Evolutionary conservation across 2,329 filamentous ascomycete genomes (phyloP).

Genomic region (Fusarium zealandicum): DNA sequence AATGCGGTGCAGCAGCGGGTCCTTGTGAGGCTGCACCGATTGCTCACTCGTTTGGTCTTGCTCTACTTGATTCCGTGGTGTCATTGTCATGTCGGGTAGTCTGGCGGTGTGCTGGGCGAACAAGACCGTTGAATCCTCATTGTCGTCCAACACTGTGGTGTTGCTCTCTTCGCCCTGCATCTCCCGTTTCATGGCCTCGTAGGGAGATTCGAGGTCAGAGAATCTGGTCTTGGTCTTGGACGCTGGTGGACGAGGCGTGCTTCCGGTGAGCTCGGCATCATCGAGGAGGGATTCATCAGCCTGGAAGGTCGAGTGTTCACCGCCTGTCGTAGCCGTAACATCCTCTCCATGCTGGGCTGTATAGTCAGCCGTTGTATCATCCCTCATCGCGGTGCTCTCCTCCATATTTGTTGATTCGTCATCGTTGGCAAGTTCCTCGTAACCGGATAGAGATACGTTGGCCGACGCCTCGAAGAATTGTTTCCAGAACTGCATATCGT

Average conservation of each 20-base stretch:
- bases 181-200: conserved; percentile 75
- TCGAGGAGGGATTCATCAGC: conserved; percentile 73
- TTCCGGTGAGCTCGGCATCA: conserved; percentile 67
- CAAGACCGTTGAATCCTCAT: conserved; percentile 57
- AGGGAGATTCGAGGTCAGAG: conserved; percentile 76
- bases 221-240: conserved; percentile 62
- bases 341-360: conserved; percentile 51
- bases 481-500: conserved; percentile 84
- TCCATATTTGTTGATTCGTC: conserved; percentile 63
- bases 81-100: conserved; percentile 69
- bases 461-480: conserved; percentile 99
- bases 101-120: conserved; percentile 62
- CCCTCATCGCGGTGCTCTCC: conserved; percentile 63
- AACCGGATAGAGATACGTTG: conserved; percentile 94
- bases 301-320: conserved; percentile 48
- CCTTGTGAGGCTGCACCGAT: conserved; percentile 56
- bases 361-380: conserved; percentile 62
- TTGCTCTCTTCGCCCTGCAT: conserved; percentile 59
- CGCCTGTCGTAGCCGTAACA: conserved; percentile 46
- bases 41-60: conserved; percentile 44
- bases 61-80: conserved; percentile 59
- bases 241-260: conserved; percentile 69
- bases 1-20: conserved; percentile 88
- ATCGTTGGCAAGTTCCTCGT: conserved; percentile 80
- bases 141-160: conserved; percentile 46